Base-by-base conservation (phyloP, 1,284 basidiomycete species). In the Ceratobasidium theobromae region DNA sequence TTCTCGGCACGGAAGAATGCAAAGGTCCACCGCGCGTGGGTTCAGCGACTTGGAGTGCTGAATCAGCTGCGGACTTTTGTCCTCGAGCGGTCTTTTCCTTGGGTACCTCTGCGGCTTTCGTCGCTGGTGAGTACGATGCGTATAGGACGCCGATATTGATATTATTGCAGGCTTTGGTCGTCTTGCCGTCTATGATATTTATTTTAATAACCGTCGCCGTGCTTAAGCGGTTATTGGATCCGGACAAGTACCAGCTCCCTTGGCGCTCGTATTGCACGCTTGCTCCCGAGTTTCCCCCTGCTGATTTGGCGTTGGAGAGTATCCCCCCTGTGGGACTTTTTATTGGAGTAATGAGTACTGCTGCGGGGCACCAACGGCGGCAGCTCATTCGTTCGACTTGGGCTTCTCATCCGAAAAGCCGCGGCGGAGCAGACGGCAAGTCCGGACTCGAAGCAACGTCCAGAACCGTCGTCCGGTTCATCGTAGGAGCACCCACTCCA, bases 301-400 rank as follows among this genome's bases (percentile, higher is more conserved):
- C 84, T 14, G 72, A 73, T 4, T 78, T 93, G 18, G 28, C 25
- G 43, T 78, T 93, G 40, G 89, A 94, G 68, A 75, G 81, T 0
- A 78, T 97, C n/a, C 83, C 91, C 1, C 96, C 96, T 11, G 91
- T 89, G 25, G 92, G 94, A 51, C 77, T 98, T 18, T 88, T 97
- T 70, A 78, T 98, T 9, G 96, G 94, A 49, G 88, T 99, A 12
- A 95, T 98, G 76, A 91, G 92, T n/a, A 86, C 90, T 70, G 95
- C 96, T 75, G 87, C 87, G 9, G 84, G 86, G 6, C 83, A 88
- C 67, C 92, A 95, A 74, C 85, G 95, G 16, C 82, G 96, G 55
- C 90, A 93, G 80, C 79, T 95, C 53, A 89, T 98, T 65, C 85
- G 96, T 45, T 88, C 88, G 28, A 95, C 93, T 0, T 99, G 93